Percentiles rank a stretch among this genome's conserved stretches.
Evolutionary conservation across 495 filamentous ascomycete species (phyloP).

Genomic region (Xylaria nigripes): DNA sequence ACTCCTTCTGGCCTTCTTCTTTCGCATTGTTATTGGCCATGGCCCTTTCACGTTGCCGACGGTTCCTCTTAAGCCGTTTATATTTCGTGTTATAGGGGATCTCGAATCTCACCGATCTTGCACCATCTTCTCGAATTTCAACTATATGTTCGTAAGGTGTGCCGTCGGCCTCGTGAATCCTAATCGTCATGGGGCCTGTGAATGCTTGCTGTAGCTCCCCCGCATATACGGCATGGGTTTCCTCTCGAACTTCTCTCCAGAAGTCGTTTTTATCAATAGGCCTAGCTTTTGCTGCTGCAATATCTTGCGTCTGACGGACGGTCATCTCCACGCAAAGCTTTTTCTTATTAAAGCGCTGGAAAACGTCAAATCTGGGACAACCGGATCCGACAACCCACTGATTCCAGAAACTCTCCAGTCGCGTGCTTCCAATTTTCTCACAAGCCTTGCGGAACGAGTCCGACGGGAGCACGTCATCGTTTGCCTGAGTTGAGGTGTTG

Average conservation of each 20-base stretch:
- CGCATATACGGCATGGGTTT: constrained; percentile 59
- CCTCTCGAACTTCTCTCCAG: constrained; percentile 73
- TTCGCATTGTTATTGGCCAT: constrained; percentile 43
- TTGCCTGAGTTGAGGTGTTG: constrained; percentile 60
- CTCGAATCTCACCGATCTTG: constrained; percentile 57
- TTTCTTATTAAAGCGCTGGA: constrained; percentile 94
- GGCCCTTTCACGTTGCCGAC: constrained; percentile 74
- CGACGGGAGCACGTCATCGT: constrained; percentile 64
- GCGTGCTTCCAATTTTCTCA: constrained; percentile 78
- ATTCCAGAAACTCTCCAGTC: constrained; percentile 77
- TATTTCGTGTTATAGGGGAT: constrained; percentile 99
- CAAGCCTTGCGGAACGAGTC: constrained; percentile 68
- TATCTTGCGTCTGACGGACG: constrained; percentile 69
- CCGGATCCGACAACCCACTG: constrained; percentile 89
- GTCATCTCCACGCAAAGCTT: constrained; percentile 89
- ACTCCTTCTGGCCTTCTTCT: constrained; percentile 74
- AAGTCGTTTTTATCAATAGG: constrained; percentile 58
- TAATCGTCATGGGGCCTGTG: constrained; percentile 91
- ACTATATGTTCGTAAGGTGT: constrained; percentile 98
- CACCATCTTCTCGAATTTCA: constrained; percentile 77
- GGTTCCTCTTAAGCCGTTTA: constrained; percentile 88
- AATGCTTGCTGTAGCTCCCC: constrained; percentile 68
- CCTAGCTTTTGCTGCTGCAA: constrained; percentile 23
- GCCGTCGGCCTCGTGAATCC: constrained; percentile 97
- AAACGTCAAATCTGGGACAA: constrained; percentile 76